Evolutionary conservation across 805 yeast species (phyloP).

Genomic region (Suhomyces kilbournensis): DNA sequence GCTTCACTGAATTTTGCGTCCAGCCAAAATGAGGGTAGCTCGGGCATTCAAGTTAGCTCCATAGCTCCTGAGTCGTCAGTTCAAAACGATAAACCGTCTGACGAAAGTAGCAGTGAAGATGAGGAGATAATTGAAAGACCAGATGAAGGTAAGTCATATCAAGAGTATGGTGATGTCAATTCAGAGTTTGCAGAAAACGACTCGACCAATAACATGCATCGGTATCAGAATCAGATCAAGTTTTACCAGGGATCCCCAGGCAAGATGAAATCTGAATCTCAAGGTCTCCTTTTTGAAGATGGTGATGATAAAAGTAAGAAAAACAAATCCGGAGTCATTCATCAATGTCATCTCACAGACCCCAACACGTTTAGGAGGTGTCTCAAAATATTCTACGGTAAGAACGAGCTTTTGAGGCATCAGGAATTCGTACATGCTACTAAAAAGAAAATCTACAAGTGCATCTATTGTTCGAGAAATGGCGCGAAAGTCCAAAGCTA

Average conservation of each 20-base stretch:
- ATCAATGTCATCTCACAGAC: slow-evolving; percentile 40
- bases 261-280: slow-evolving; percentile 1
- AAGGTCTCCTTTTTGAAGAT: neutral
- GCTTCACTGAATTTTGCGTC: neutral
- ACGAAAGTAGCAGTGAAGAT: slow-evolving; percentile 14
- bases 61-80: slow-evolving; percentile 1
- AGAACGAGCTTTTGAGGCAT: slow-evolving; percentile 41
- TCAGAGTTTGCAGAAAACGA: neutral
- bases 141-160: neutral
- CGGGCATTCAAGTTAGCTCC: neutral
- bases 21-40: neutral
- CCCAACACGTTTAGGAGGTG: slow-evolving; percentile 32
- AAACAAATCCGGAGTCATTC: slow-evolving; percentile 28
- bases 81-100: slow-evolving; percentile 13
- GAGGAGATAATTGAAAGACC: slow-evolving; percentile 3
- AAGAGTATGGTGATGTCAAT: neutral
- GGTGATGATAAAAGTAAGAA: slow-evolving; percentile 13
- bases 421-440: slow-evolving; percentile 48
- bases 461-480: slow-evolving; percentile 36
- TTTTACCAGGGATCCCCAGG: slow-evolving; percentile 8
- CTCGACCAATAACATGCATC: neutral
- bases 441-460: slow-evolving; percentile 38
- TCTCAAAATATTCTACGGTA: slow-evolving; percentile 41
- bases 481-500: slow-evolving; percentile 39
- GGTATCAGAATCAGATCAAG: slow-evolving; percentile 7